Base-by-base conservation (phyloP, 1,284 basidiomycete genomes). In the Golubevia pallescens region DNA sequence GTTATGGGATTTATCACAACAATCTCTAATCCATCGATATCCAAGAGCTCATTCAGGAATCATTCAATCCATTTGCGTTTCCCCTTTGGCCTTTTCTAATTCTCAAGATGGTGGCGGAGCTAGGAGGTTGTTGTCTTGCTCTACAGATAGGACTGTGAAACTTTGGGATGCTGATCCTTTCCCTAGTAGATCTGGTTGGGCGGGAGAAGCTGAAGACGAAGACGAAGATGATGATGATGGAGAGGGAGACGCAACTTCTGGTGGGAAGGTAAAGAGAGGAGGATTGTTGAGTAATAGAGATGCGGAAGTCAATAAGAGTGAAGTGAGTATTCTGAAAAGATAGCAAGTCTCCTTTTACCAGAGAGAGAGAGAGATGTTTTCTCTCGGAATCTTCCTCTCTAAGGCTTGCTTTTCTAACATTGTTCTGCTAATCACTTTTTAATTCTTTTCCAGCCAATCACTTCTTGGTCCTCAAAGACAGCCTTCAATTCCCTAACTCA, bases 1-100 rank as follows among this genome's bases (percentile, higher is more conserved):
- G 60, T 87, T 98, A 3, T 95, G 98, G 87, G 92, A 97, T 71
- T 87, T 98, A 4, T 89, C 92, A 2, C 89, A 90, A 61, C 88
- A 92, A 68, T 89, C 89, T 58, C 90, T 91, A 58, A 80, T 92
- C 16, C 86, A 92, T 65, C 90, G 90, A 66, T 88, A 95, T 58
- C 91, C 91, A 2, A 88, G 90, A 58, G 95, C 95, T 0, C 97
- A 99, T 86, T 91, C 93, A 80, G 94, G 94, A 63, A 97, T 96
- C 88, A 91, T 97, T 58, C 77, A 79, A 66, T 79, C 78, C 1
- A 92, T 94, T 8, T 95, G 93, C 1, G 86, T 95, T 38, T 92
- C 78, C 90, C 80, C 95, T 91, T 75, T 89, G 89, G 56, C 85
- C 69, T 70, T 79, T 55, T 58, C 77, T 1, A 38, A 38, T 38